Percentiles rank a stretch among this genome's conserved stretches.
Conservation (phyloP, 352 stramenopile genomes). For the Phytophthora quininea region DNA sequence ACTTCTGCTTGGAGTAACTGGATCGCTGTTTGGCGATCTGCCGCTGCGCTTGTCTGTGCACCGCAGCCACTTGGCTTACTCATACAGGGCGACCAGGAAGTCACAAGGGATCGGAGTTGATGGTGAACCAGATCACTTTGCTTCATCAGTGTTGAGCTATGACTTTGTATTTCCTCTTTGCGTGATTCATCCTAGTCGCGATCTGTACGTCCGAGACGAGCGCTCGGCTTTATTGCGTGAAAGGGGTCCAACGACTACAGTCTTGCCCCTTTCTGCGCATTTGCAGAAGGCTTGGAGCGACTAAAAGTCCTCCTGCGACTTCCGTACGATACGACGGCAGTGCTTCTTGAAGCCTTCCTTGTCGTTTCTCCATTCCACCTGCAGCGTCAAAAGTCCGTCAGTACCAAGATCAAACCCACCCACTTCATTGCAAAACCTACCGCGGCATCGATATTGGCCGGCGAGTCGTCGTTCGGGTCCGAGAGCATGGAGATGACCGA, state of each 20-base stretch:
- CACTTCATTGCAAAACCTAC: constrained; percentile 62
- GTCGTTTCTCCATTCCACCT: constrained; percentile 93
- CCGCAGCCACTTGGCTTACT: neutral
- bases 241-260: neutral
- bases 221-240: constrained; percentile 34
- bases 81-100: neutral
- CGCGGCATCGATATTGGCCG: constrained; percentile 99
- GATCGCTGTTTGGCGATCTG: constrained; percentile 6
- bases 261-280: neutral
- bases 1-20: constrained; percentile 35
- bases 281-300: constrained; percentile 5
- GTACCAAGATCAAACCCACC: neutral
- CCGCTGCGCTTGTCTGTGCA: neutral
- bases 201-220: constrained; percentile 10
- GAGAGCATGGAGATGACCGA: constrained; percentile 99
- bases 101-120: neutral
- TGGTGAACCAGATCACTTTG: neutral
- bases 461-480: constrained; percentile 99
- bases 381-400: neutral
- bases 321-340: constrained; percentile 90
- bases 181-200: neutral
- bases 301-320: constrained; percentile 94
- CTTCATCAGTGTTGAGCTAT: too few relatives aligned
- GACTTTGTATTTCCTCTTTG: too few relatives aligned
- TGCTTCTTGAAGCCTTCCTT: constrained; percentile 94